Evolutionary conservation across 257 asterid species (phyloP).

Genomic region (Verbena officinalis): DNA sequence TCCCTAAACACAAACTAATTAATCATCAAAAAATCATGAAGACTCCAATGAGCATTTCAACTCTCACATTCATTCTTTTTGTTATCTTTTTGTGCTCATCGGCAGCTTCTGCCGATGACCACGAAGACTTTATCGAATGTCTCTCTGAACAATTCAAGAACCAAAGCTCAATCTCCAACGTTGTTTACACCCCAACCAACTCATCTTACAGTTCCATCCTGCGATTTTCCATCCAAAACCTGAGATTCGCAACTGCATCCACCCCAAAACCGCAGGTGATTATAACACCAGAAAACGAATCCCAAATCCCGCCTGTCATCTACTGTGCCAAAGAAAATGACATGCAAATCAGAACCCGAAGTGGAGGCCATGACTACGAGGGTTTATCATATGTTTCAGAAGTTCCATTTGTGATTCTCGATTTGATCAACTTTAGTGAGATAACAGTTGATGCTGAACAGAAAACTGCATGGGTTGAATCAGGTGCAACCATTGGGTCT

Average conservation of each 20-base stretch:
- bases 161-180: conserved; percentile 15
- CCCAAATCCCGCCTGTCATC: conserved; percentile 35
- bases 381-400: conserved; percentile 35
- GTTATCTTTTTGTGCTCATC: conserved; percentile 18
- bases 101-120: conserved; percentile 20
- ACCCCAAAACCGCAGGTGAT: conserved; percentile 36
- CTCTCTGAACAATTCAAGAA: conserved; percentile 8
- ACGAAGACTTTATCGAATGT: conserved; percentile 29
- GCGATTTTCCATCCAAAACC: conserved; percentile 30
- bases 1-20: not conserved
- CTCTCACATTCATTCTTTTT: conserved; percentile 6
- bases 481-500: conserved; percentile 39
- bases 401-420: conserved; percentile 34
- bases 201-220: conserved; percentile 30
- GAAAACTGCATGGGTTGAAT: conserved; percentile 41
- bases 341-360: conserved; percentile 36
- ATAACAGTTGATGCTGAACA: conserved; percentile 21
- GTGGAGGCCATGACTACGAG: conserved; percentile 54
- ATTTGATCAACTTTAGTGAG: conserved; percentile 37
- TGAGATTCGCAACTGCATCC: conserved; percentile 19
- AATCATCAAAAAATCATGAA: conserved; percentile 13
- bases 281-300: conserved; percentile 33
- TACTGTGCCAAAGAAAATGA: conserved; percentile 31
- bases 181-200: conserved; percentile 25
- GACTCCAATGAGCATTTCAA: conserved; percentile 1